These are phyloP conservation scores for Fistulinella prunicolor DNA, from an alignment of 768 basidiomycete genomes.

Conservation along the genomic window DNA sequence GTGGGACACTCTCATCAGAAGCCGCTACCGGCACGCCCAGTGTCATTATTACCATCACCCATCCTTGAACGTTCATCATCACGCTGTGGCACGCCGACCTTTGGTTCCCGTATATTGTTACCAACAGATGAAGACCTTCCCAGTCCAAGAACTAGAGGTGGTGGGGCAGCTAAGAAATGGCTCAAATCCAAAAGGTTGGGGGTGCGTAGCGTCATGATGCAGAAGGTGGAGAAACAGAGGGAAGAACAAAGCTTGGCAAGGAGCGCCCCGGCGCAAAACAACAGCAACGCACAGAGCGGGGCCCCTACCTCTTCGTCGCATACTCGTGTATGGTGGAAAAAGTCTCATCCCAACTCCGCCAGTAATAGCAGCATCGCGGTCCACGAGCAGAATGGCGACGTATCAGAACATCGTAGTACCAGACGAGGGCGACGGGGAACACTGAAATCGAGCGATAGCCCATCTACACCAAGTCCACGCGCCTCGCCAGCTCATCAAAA, in stretches of 20 bases:
- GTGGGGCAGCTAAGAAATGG: constrained; percentile 24
- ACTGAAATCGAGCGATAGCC: constrained; percentile 5
- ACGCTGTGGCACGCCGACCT: constrained; percentile 59
- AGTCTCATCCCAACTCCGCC: constrained; percentile 13
- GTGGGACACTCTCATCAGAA: constrained; percentile 6
- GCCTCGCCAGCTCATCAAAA: constrained; percentile 16
- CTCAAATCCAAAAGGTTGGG: constrained; percentile 30
- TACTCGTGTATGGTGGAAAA: constrained; percentile 32
- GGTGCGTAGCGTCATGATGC: constrained; percentile 22
- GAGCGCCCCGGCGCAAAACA: background rate
- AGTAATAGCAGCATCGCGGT: constrained; percentile 9
- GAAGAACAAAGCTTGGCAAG: constrained; percentile 12
- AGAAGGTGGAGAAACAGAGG: constrained; percentile 22
- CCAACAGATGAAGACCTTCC: constrained; percentile 27
- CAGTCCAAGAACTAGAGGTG: constrained; percentile 10
- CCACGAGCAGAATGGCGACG: constrained; percentile 10
- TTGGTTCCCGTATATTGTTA: constrained; percentile 47
- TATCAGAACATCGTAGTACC: background rate
- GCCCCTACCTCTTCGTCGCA: constrained; percentile 14
- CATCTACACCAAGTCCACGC: constrained; percentile 22
- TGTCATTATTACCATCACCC: constrained; percentile 20
- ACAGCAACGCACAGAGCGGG: constrained; percentile 4
- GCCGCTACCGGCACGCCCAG: constrained; percentile 3
- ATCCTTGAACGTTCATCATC: constrained; percentile 46
- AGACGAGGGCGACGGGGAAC: constrained; percentile 13